phyloP scores from a whole-genome alignment of 768 basidiomycete species.

The Guyanaporus albipodus region DNA sequence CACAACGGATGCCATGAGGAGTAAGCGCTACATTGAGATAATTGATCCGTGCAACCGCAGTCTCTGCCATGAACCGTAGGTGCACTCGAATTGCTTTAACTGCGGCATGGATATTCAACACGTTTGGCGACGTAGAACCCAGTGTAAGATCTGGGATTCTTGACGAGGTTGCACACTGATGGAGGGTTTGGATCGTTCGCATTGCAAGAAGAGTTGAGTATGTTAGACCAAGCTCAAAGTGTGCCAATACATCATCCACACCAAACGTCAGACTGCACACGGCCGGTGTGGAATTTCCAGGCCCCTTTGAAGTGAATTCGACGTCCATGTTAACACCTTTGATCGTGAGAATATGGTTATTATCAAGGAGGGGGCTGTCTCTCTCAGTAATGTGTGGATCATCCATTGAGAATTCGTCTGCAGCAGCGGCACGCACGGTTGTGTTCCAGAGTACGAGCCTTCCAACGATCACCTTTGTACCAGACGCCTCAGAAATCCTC shows the following conservation, averaged over 20 bases:
- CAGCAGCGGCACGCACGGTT: constrained; percentile 56
- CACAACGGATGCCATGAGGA: constrained; percentile 27
- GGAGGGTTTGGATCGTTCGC: constrained; percentile 45
- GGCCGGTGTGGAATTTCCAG: constrained; percentile 8
- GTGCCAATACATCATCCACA: constrained; percentile 50
- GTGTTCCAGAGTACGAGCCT: constrained; percentile 45
- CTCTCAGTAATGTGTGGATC: constrained; percentile 56
- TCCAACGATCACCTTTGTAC: constrained; percentile 40
- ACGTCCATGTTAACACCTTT: constrained; percentile 30
- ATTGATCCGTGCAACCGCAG: constrained; percentile 37
- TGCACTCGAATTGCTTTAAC: constrained; percentile 46
- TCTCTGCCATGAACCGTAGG: constrained; percentile 46
- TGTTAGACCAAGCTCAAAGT: constrained; percentile 60
- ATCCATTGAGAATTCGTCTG: constrained; percentile 65
- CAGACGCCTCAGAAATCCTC: constrained; percentile 30
- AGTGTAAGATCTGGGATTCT: constrained; percentile 15
- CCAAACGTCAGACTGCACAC: constrained; percentile 42
- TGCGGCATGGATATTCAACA: constrained; percentile 29
- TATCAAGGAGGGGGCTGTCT: constrained; percentile 42
- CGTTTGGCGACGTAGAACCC: constrained; percentile 13
- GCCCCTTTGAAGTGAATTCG: constrained; percentile 14
- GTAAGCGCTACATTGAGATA: constrained; percentile 19
- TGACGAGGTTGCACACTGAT: constrained; percentile 18
- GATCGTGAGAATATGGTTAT: constrained; percentile 44
- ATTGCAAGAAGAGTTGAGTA: constrained; percentile 67